Evolutionary conservation across 805 yeast genomes (phyloP).

Genomic region (Blastobotrys mokoenaii): DNA sequence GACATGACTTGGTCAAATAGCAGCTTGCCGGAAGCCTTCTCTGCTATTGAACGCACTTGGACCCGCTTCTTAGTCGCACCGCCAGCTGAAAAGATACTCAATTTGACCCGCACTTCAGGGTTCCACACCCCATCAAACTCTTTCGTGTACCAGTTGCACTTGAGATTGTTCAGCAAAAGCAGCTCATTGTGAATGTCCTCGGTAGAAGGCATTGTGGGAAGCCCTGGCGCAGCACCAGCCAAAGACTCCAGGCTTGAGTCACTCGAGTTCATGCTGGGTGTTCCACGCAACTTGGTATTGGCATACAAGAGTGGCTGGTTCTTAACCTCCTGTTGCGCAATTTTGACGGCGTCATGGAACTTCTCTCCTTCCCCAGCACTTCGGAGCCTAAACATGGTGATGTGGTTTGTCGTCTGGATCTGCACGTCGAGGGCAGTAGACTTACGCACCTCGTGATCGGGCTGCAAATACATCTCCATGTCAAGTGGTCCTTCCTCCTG

Average conservation of each 20-base stretch:
- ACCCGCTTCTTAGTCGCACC: conserved; percentile 1
- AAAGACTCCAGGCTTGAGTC: background rate
- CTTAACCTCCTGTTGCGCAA: conserved; percentile 13
- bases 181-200: conserved; percentile 6
- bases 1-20: background rate
- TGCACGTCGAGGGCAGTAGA: conserved; percentile 18
- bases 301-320: conserved; percentile 15
- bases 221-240: background rate
- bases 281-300: background rate
- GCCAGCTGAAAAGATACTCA: conserved; percentile 4
- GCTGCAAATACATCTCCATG: conserved; percentile 4
- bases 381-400: conserved; percentile 17
- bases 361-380: conserved; percentile 11
- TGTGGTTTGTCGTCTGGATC: conserved; percentile 9
- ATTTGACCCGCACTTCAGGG: conserved; percentile 5
- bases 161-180: conserved; percentile 17
- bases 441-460: conserved; percentile 15
- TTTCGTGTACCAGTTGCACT: conserved; percentile 13
- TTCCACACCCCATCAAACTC: conserved; percentile 13
- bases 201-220: background rate
- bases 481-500: conserved; percentile 4
- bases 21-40: background rate
- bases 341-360: conserved; percentile 15
- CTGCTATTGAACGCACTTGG: background rate
- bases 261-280: conserved; percentile 3